phyloP scores from a whole-genome alignment of 352 stramenopile species.

The Blastocystis sp. region DNA sequence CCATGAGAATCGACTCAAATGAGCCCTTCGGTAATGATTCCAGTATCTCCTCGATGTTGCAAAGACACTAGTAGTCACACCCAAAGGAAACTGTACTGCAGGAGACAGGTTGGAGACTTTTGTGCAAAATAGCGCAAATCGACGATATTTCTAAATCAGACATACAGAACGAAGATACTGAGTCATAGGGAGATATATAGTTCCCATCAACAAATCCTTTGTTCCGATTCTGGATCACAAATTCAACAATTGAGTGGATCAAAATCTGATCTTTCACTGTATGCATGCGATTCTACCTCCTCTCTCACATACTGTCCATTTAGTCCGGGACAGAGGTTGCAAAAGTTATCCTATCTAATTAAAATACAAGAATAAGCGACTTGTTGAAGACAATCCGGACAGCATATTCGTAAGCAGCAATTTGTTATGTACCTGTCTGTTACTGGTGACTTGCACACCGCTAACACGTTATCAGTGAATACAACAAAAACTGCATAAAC shows the following conservation, averaged over 20 bases:
- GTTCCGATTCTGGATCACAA: neutral
- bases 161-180: neutral
- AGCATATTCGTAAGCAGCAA: conserved; percentile 6
- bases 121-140: conserved; percentile 17
- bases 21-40: neutral
- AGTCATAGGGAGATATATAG: neutral
- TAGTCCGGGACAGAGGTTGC: neutral
- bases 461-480: neutral
- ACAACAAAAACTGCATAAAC: neutral
- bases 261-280: conserved; percentile 10
- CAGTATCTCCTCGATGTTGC: neutral
- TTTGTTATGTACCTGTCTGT: conserved; percentile 8
- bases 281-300: neutral
- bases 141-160: neutral
- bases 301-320: conserved; percentile 1
- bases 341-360: neutral
- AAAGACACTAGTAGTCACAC: neutral
- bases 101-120: neutral
- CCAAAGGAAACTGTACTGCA: neutral
- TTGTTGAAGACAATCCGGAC: neutral
- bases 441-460: neutral
- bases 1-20: neutral
- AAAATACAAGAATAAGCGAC: neutral
- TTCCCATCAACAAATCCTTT: neutral
- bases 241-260: neutral